Base-by-base conservation (phyloP, 2,329 filamentous ascomycete species). In the Boeremia lycopersici region DNA sequence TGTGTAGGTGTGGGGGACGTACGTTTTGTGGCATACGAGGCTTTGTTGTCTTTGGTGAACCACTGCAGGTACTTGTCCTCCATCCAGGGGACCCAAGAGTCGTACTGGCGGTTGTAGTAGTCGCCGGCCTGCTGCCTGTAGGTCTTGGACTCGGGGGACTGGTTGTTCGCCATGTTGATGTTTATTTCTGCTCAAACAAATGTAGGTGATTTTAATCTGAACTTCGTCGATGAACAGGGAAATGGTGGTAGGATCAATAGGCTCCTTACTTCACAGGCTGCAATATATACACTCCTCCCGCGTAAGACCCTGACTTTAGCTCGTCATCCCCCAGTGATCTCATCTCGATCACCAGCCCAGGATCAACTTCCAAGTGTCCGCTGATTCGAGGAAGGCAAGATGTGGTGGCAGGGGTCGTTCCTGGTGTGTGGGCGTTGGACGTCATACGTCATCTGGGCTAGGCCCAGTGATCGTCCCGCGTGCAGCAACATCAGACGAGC, bases 41-140 rank as follows among this genome's bases (percentile, higher is more conserved):
- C 84, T 76, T 91, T 90, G 81, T 91, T 91, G 69, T 90, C 87
- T 59, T 87, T 88, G 65, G 87, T 89, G 74, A 90, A 90, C 80
- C 84, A 90, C 47, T 81, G 80, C 26, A 91, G 81, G 71, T 89
- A 90, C 55, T 85, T 74, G 72, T 91, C 89, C 74, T 91, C 88
- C 52, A 90, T 78, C 88, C 89, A 91, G 1, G 89, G 89, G 71
- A 90, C 82, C 89, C 89, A 91, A 65, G 77, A 81, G 70, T 91
- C 87, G 75, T 91, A 90, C 73, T 90, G 86, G 49, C 83, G 76
- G 76, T 89, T 86, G 79, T 90, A 91, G 45, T 82, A 85, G 52
- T 86, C 70, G 26, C 56, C 54, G 1, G 67, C 71, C 13, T 64
- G 54, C 31, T 73, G 48, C 54, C 61, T 69, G 67, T 74, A 73